These are phyloP conservation scores for Macrolepiota dolichaula DNA, from an alignment of 768 basidiomycete species.

Conservation along the genomic window DNA sequence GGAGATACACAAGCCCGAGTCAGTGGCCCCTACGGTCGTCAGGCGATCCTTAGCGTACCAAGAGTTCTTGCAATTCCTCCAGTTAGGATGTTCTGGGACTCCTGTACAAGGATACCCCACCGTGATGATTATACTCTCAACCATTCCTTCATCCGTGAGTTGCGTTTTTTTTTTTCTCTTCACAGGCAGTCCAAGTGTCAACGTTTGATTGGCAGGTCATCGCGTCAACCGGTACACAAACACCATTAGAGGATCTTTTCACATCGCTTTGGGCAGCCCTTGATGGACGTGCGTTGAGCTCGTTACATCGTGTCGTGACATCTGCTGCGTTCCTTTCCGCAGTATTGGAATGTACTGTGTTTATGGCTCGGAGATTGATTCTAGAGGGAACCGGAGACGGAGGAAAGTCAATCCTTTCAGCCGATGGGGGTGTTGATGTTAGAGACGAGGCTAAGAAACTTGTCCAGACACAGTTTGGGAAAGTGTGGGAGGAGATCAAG, in stretches of 20 bases:
- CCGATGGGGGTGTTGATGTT: background rate
- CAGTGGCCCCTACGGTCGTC: background rate
- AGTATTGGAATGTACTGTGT: slow-evolving; percentile 66
- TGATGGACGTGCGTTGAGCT: slow-evolving; percentile 60
- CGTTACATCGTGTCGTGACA: slow-evolving; percentile 48
- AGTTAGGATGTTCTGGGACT: slow-evolving; percentile 74
- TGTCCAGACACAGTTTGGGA: slow-evolving; percentile 40
- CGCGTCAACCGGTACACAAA: slow-evolving; percentile 18
- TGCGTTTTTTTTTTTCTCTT: background rate
- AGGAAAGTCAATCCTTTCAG: background rate
- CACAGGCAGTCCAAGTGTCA: slow-evolving; percentile 4
- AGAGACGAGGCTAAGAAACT: slow-evolving; percentile 22
- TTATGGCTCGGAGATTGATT: slow-evolving; percentile 23
- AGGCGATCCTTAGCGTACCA: slow-evolving; percentile 46
- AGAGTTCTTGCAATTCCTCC: slow-evolving; percentile 78
- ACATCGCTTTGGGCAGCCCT: slow-evolving; percentile 81
- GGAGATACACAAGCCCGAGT: slow-evolving; percentile 1
- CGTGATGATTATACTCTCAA: slow-evolving; percentile 77
- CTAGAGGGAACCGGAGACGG: background rate
- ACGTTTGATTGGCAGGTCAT: slow-evolving; percentile 21
- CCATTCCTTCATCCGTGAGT: slow-evolving; percentile 67
- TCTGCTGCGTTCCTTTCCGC: slow-evolving; percentile 68
- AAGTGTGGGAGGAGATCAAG: slow-evolving; percentile 47
- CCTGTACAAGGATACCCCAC: slow-evolving; percentile 80
- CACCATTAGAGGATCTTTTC: slow-evolving; percentile 52